These are phyloP conservation scores for Rugonectria rugulosa DNA, from an alignment of 2,329 filamentous ascomycete genomes.

Conservation along the genomic window DNA sequence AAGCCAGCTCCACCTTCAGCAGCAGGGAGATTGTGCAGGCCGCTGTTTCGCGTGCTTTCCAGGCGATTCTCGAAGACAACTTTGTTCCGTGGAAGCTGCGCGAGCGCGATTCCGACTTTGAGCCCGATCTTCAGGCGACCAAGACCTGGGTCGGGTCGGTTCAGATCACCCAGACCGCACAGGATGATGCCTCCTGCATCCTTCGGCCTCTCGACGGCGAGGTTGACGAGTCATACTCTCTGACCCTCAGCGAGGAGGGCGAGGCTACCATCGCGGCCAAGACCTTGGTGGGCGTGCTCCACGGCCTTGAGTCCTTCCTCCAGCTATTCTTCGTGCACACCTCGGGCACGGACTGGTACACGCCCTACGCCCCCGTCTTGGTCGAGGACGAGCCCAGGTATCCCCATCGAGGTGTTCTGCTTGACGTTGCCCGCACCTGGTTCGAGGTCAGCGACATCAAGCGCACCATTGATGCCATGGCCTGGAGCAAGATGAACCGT, in stretches of 20 bases:
- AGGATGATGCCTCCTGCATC: slow-evolving; percentile 60
- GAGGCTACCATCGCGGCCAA: slow-evolving; percentile 69
- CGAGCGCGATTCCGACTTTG: slow-evolving; percentile 67
- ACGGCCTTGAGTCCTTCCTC: slow-evolving; percentile 77
- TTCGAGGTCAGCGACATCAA: slow-evolving; percentile 73
- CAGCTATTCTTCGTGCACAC: slow-evolving; percentile 83
- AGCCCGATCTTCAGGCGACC: slow-evolving; percentile 58
- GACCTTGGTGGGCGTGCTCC: slow-evolving; percentile 73
- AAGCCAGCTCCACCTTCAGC: slow-evolving; percentile 50
- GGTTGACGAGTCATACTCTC: slow-evolving; percentile 78
- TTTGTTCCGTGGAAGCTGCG: slow-evolving; percentile 86
- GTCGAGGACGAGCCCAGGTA: slow-evolving; percentile 80
- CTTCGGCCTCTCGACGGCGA: slow-evolving; percentile 68
- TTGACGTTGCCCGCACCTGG: slow-evolving; percentile 80
- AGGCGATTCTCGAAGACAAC: slow-evolving; percentile 70
- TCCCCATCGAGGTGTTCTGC: slow-evolving; percentile 77
- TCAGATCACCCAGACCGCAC: slow-evolving; percentile 65
- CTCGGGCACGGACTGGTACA: slow-evolving; percentile 67
- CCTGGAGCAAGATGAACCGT: slow-evolving; percentile 84
- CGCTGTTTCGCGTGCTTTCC: slow-evolving; percentile 65
- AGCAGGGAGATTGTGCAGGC: slow-evolving; percentile 63
- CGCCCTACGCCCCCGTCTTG: slow-evolving; percentile 71
- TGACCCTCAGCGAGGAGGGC: slow-evolving; percentile 66
- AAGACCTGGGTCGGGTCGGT: slow-evolving; percentile 66
- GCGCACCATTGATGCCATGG: slow-evolving; percentile 77